Evolutionary conservation across 1,139 yeast genomes (phyloP), one percentile per base, ranked within the genome.

Genomic region (Petasospora fabianii): DNA sequence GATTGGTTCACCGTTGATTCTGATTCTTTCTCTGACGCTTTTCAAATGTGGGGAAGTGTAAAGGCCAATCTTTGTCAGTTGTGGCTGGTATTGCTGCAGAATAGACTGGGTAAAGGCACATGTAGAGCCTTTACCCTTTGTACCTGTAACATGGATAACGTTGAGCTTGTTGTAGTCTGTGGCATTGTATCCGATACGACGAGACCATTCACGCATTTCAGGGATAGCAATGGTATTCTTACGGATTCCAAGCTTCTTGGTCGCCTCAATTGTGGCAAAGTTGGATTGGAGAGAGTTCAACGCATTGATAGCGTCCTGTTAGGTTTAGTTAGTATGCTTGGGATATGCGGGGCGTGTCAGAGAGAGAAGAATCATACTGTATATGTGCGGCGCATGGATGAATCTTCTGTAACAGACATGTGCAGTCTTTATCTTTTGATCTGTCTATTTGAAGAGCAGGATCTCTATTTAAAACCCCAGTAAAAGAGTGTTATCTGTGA

Each of bases 121-220:
- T 0, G 97, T 90, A 1, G 97, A 88, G 1, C 99, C 99, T 64
- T 94, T 94, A 11, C 99, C 99, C 61, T 94, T 94, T 2, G 99
- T 94, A 19, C 99, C 99, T 0, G 99, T 90, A 26, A 94, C 84
- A 57, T 94, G 98, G 34, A 94, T 74, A 5, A 88, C 73, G 52
- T 90, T 88, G 54, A 94, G 64, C 43, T 64, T 71, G 61, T 88
- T 77, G 56, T 86, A 80, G 47, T 84, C 95, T 4, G 62, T 51
- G 1, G 81, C 73, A n/a, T 66, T 58, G 61, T 90, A 88, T 0
- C 97, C 98, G 36, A 87, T 73, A 52, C 97, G 69, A 41, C 92
- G 69, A n/a, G 84, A 75, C 82, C 92, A 94, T 59, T 90, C 97
- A 37, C 77, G 69, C 80, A 92, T 94, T 58, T 92, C 97, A 20